Base-by-base conservation (phyloP, 2,329 filamentous ascomycete genomes). In the Sporothrix mexicana region DNA sequence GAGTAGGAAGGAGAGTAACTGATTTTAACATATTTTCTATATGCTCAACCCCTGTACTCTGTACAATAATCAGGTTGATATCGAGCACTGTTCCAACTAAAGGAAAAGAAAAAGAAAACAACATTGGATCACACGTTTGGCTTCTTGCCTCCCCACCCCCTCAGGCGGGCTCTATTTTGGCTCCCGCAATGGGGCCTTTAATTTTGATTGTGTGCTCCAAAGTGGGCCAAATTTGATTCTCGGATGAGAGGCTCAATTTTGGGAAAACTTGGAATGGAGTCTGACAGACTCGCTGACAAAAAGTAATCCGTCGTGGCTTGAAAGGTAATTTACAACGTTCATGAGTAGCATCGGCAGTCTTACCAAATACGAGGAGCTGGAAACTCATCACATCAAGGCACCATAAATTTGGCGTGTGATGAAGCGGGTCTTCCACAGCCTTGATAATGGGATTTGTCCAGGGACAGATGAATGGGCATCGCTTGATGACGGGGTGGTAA, bases 141-240 rank as follows among this genome's bases (percentile, higher is more conserved):
- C 13, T n/a, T 9, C 59, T n/a, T 25, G n/a, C n/a, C n/a, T n/a
- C n/a, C n/a, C n/a, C n/a, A n/a, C n/a, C 25, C 30, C 57, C 12
- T 41, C 12, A 41, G 30, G 25, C 57, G 30, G 13, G 57, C 57
- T n/a, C 30, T 61, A 61, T 61, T 62, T 62, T 62, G 36, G 59
- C 59, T 64, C 59, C 59, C 36, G 36, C n/a, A n/a, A 64, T 64
- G 59, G n/a, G 59, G 25, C 30, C 51, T 36, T 12, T 15, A 15
- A n/a, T 5, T 10, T 8, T 23, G 17, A 20, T 23, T 45, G 9
- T 64, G 59, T 45, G 59, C 59, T 12, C 41, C 41, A 64, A 15
- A 23, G 59, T 62, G 59, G 59, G 59, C 30, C 6, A 47, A 47
- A 17, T 47, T 47, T 47, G 17, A n/a, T 45, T 41, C 23, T 5